A percentile compares a stretch with the other conserved stretches of the same genome.
Conservation (phyloP, 2,329 filamentous ascomycete species). For the Dactylellina drechsleri region DNA sequence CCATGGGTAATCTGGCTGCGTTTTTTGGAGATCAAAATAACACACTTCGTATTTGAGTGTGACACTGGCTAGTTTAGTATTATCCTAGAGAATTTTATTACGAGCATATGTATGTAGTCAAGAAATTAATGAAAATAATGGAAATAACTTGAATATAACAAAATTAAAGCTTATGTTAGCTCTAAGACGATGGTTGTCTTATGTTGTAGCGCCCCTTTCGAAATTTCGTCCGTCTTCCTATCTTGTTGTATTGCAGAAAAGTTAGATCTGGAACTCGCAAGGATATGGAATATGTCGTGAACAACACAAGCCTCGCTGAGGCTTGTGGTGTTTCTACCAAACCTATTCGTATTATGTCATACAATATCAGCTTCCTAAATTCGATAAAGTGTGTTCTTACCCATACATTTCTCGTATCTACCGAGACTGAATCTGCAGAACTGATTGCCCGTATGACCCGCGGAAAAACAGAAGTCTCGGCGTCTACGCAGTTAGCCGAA, state of each 20-base stretch:
- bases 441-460: neutral
- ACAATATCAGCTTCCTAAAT: neutral
- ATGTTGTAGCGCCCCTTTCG: too few species aligned
- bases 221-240: too few species aligned
- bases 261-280: too few species aligned
- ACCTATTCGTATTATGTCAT: neutral
- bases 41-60: too few species aligned
- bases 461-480: neutral
- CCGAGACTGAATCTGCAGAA: neutral
- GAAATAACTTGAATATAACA: neutral
- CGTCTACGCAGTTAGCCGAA: too few species aligned
- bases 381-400: neutral
- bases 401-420: neutral
- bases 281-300: too few species aligned
- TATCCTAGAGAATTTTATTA: conserved; percentile 1
- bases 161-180: too few species aligned
- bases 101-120: conserved; percentile 28
- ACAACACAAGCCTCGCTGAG: too few species aligned
- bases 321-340: neutral
- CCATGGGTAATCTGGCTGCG: conserved; percentile 1
- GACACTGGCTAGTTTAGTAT: too few species aligned
- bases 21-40: neutral
- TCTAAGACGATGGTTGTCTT: too few species aligned
- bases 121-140: conserved; percentile 32
- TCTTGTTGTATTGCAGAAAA: too few species aligned